Percentiles rank a stretch among this genome's conserved stretches.
Evolutionary conservation across 768 basidiomycete genomes (phyloP).

Genomic region (Pleurotus djamor): DNA sequence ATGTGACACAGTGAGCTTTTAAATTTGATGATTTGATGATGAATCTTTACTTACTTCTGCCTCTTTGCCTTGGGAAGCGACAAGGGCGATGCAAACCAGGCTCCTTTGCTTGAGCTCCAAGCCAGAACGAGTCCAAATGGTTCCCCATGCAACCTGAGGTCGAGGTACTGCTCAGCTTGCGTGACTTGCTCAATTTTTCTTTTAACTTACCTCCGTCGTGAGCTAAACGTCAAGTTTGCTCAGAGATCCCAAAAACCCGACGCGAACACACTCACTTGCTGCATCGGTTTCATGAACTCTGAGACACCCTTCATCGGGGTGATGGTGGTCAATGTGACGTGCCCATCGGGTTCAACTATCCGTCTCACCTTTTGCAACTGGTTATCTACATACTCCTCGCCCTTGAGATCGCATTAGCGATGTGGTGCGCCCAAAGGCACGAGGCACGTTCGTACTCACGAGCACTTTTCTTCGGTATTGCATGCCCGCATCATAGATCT

Average conservation of each 20-base stretch:
- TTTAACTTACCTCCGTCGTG: conserved; percentile 30
- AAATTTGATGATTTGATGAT: not conserved
- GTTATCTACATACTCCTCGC: conserved; percentile 39
- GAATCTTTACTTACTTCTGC: conserved; percentile 28
- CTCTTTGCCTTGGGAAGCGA: conserved; percentile 40
- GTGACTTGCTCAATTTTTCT: not conserved
- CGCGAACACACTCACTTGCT: conserved; percentile 23
- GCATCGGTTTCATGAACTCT: conserved; percentile 47
- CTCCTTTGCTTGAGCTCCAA: conserved; percentile 44
- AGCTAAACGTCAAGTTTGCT: conserved; percentile 16
- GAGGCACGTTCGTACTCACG: conserved; percentile 18
- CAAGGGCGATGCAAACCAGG: conserved; percentile 39
- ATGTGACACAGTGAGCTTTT: not conserved
- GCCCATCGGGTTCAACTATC: not conserved
- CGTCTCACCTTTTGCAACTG: conserved; percentile 31
- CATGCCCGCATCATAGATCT: conserved; percentile 41
- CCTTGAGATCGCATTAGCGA: conserved; percentile 20
- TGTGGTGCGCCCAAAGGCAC: not conserved
- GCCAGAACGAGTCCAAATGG: conserved; percentile 45
- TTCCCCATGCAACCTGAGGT: conserved; percentile 39
- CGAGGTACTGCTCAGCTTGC: not conserved
- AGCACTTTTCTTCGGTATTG: conserved; percentile 37
- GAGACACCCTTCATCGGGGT: conserved; percentile 26
- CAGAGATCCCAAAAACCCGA: too few relatives aligned
- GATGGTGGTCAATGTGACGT: not conserved